These are phyloP conservation scores for Geotrichum reessii DNA, from an alignment of 1,139 yeast genomes.

Conservation along the genomic window DNA sequence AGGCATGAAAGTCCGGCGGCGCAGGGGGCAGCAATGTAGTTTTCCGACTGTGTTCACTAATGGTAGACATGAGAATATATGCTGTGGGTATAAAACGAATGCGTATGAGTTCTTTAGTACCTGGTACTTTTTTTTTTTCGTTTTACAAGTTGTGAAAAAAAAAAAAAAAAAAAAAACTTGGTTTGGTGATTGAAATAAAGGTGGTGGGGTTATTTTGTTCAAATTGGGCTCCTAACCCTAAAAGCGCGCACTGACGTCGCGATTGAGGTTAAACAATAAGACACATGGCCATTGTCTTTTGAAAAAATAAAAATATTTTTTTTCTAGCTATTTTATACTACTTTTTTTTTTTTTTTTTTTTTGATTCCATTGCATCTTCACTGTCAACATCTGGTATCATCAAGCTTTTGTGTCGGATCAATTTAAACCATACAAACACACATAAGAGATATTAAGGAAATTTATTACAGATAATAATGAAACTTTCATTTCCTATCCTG, in stretches of 20 bases:
- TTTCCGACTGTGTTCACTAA: slow-evolving; percentile 27
- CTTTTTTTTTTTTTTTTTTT: too few species aligned
- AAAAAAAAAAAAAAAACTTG: not conserved
- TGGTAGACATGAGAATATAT: slow-evolving; percentile 25
- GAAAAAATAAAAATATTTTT: not conserved
- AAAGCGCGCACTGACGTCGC: slow-evolving; percentile 1
- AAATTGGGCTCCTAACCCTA: slow-evolving; percentile 2
- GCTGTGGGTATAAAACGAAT: not conserved
- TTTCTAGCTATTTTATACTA: not conserved
- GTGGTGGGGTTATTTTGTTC: not conserved
- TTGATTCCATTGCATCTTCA: too few species aligned
- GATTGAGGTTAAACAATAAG: not conserved
- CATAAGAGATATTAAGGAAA: too few species aligned
- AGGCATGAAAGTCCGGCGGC: slow-evolving; percentile 23
- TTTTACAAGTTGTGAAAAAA: not conserved
- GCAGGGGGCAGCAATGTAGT: slow-evolving; percentile 25
- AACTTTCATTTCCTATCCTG: not conserved
- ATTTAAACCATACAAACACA: not conserved
- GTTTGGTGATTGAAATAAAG: not conserved
- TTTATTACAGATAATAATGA: not conserved
- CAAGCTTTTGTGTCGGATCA: too few species aligned
- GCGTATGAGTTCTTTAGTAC: not conserved
- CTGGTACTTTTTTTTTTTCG: too few species aligned
- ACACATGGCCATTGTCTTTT: slow-evolving; percentile 7
- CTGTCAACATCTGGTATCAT: too few species aligned